Percentiles rank a stretch among this genome's conserved stretches.
These are phyloP conservation scores for Ascocoryne sarcoides DNA, from an alignment of 2,329 filamentous ascomycete species.

Conservation along the genomic window DNA sequence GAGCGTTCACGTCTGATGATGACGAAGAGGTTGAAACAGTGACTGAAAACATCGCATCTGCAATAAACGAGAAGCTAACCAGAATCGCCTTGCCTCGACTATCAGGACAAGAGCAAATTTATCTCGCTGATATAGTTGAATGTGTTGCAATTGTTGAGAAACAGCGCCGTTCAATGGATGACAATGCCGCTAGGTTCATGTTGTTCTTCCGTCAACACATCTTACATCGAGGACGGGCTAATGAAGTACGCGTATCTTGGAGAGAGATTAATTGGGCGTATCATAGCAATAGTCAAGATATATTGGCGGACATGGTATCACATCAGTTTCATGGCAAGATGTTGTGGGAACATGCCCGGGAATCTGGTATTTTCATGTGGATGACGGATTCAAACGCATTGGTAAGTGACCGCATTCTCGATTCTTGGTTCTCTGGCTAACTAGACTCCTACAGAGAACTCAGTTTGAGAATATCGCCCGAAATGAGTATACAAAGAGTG, in stretches of 20 bases:
- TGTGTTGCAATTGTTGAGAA: slow-evolving; percentile 78
- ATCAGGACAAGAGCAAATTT: slow-evolving; percentile 78
- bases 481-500: slow-evolving; percentile 84
- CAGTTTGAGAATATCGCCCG: slow-evolving; percentile 89
- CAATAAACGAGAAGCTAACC: slow-evolving; percentile 70
- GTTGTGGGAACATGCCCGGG: slow-evolving; percentile 75
- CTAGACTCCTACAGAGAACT: slow-evolving; percentile 40
- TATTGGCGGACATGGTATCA: slow-evolving; percentile 74
- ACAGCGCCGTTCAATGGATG: slow-evolving; percentile 81
- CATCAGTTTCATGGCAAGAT: slow-evolving; percentile 71
- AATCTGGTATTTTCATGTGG: slow-evolving; percentile 94
- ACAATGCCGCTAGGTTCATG: slow-evolving; percentile 80
- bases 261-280: slow-evolving; percentile 81
- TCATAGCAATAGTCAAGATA: slow-evolving; percentile 80
- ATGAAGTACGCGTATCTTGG: slow-evolving; percentile 60
- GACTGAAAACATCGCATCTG: slow-evolving; percentile 59
- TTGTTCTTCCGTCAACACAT: slow-evolving; percentile 79
- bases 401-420: slow-evolving; percentile 43
- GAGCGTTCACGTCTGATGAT: slow-evolving; percentile 36
- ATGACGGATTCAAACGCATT: slow-evolving; percentile 67
- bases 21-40: slow-evolving; percentile 54
- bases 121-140: slow-evolving; percentile 74
- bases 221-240: slow-evolving; percentile 56
- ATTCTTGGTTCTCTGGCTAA: background rate
- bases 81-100: slow-evolving; percentile 68